Evolutionary conservation across 441 rosid species (phyloP), one percentile per base, ranked within the genome.

Genomic region (Raphanus hybrid): DNA sequence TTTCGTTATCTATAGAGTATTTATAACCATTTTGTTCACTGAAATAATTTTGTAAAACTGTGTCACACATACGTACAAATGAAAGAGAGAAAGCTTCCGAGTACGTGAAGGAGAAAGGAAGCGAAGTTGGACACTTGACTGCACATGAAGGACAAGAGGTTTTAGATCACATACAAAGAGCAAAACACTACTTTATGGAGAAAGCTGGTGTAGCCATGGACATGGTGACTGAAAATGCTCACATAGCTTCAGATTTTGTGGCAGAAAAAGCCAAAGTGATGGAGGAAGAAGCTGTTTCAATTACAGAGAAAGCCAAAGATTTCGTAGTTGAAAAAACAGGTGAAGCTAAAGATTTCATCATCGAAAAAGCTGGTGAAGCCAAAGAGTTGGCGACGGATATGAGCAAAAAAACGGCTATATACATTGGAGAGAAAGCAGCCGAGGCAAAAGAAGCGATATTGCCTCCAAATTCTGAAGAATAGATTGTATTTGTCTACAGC

Each of bases 201-300:
- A 78, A 67, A 72, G 77, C 73, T 67, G 58, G 69, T 72, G 77
- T 72, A 72, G 77, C 77, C 2, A 72, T 72, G 15, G 81, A 78
- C 59, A 15, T 3, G 1, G 45, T 78, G n/a, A 23, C 77, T 67
- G 77, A 78, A 67, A 60, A 37, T 72, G 77, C 81, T 3, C n/a
- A 72, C n/a, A 60, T 11, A 15, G 77, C 77, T 67, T 78, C 77
- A 1, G 81, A 72, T 0, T 78, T 23, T 60, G 69, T 78, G 69
- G 63, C 69, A 1, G 81, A 60, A 3, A 78, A 60, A 67, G 48
- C 77, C 48, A 78, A 72, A 34, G 77, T 67, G 48, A 52, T 72
- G 8, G 69, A 67, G 35, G 43, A 59, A 0, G 59, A 78, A 78
- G 20, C 69, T 60, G 35, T 39, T 67, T 72, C 64, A 52, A 3